Conservation (phyloP, 2,329 filamentous ascomycete genomes). For the Fusarium sp. region DNA sequence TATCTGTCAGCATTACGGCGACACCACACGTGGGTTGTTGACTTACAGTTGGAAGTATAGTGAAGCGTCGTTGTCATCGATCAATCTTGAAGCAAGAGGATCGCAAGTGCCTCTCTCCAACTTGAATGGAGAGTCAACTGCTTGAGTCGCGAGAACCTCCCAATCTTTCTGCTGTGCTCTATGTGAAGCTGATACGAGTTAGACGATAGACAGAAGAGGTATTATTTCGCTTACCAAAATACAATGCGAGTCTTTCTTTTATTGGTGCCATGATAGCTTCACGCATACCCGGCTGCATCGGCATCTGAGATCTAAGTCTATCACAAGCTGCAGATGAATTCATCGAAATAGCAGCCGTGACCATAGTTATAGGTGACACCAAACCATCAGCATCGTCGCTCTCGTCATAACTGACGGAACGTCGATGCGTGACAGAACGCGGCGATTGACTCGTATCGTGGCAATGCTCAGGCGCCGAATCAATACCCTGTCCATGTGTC, state of each 20-base stretch:
- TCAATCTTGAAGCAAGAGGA: conserved; percentile 5
- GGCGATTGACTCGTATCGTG: background rate
- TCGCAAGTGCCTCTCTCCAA: conserved; percentile 9
- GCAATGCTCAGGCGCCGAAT: background rate
- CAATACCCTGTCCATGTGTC: background rate
- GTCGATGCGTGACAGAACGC: background rate
- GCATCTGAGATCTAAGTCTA: conserved; percentile 9
- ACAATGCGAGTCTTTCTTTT: conserved; percentile 5
- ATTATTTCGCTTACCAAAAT: background rate
- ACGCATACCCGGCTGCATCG: conserved; percentile 8
- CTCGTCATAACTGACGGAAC: background rate
- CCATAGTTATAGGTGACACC: background rate
- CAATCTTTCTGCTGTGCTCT: conserved; percentile 14
- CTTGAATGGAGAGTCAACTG: conserved; percentile 14
- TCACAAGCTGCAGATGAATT: conserved; percentile 9
- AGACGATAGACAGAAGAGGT: fast-evolving
- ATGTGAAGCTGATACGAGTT: background rate
- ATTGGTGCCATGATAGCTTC: conserved; percentile 18
- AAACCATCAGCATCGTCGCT: background rate
- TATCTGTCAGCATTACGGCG: background rate
- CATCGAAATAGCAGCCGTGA: background rate
- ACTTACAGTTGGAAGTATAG: conserved; percentile 11
- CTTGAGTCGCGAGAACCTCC: conserved; percentile 2
- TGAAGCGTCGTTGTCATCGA: conserved; percentile 3
- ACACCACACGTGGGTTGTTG: fast-evolving